These are phyloP conservation scores for Sporothrix globosa DNA, from an alignment of 2,329 filamentous ascomycete genomes.

Conservation along the genomic window DNA sequence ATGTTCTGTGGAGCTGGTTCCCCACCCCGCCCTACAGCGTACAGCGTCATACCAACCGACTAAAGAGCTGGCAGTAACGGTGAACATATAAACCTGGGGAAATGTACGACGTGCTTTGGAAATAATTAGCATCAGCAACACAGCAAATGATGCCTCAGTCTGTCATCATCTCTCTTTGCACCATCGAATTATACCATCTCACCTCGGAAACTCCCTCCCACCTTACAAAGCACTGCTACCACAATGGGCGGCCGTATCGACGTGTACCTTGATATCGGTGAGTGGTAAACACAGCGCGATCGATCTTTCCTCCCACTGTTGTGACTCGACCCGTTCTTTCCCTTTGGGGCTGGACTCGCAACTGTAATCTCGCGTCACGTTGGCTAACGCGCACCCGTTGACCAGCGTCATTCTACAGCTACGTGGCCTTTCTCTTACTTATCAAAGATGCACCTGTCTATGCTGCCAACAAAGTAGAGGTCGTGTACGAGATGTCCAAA, in stretches of 20 bases:
- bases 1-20: background rate
- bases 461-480: slow-evolving; percentile 59
- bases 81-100: no score
- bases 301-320: background rate
- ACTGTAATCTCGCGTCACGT: slow-evolving; percentile 13
- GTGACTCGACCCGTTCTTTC: background rate
- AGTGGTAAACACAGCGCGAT: slow-evolving; percentile 36
- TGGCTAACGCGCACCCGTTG: slow-evolving; percentile 24
- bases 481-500: slow-evolving; percentile 60
- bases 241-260: slow-evolving; percentile 37
- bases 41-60: background rate
- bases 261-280: slow-evolving; percentile 68
- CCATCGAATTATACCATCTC: background rate
- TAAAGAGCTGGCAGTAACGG: background rate
- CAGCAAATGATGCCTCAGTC: background rate
- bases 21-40: background rate
- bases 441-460: slow-evolving; percentile 59
- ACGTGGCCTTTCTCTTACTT: slow-evolving; percentile 61
- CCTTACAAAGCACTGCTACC: background rate
- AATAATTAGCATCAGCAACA: background rate
- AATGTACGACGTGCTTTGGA: no score
- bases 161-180: slow-evolving; percentile 3
- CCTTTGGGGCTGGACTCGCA: background rate
- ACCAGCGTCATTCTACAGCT: slow-evolving; percentile 67
- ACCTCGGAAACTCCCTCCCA: background rate